A percentile compares a stretch with the other conserved stretches of the same genome.
Conservation (phyloP, 2,329 filamentous ascomycete species). For the Neonectria punicea region DNA sequence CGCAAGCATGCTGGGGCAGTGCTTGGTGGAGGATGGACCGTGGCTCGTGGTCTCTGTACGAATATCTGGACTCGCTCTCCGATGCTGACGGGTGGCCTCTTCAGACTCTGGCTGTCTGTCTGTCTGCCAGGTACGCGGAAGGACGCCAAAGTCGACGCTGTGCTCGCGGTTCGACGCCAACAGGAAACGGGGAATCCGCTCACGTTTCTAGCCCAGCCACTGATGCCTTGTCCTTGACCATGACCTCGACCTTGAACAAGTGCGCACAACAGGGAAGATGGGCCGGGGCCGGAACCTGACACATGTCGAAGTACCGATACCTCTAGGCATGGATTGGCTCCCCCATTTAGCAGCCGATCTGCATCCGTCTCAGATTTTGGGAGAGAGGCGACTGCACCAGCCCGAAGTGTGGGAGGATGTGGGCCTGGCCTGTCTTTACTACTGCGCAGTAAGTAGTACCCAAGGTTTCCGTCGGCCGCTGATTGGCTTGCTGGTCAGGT, state of each 20-base stretch:
- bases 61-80: too few relatives aligned
- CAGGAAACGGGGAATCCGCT: conserved; percentile 3
- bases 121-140: background rate
- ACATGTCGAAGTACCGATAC: conserved; percentile 45
- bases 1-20: conserved; percentile 38
- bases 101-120: background rate
- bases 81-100: background rate
- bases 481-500: conserved; percentile 36
- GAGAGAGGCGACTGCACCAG: conserved; percentile 43
- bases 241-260: conserved; percentile 26
- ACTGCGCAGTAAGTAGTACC: conserved; percentile 16
- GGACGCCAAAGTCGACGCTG: background rate
- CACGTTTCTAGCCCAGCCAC: conserved; percentile 23
- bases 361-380: conserved; percentile 51
- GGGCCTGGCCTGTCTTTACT: conserved; percentile 22
- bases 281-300: conserved; percentile 41
- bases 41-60: conserved; percentile 5
- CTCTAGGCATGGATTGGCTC: conserved; percentile 34
- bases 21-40: conserved; percentile 34
- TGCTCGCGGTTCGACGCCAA: conserved; percentile 4
- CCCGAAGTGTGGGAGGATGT: conserved; percentile 41
- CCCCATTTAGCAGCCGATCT: conserved; percentile 48
- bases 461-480: conserved; percentile 26
- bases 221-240: conserved; percentile 35
- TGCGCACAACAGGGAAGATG: conserved; percentile 37